Percentiles rank a stretch among this genome's conserved stretches.
Evolutionary conservation across 139 green algal genomes (phyloP).

Genomic region (Trebouxia sp.): DNA sequence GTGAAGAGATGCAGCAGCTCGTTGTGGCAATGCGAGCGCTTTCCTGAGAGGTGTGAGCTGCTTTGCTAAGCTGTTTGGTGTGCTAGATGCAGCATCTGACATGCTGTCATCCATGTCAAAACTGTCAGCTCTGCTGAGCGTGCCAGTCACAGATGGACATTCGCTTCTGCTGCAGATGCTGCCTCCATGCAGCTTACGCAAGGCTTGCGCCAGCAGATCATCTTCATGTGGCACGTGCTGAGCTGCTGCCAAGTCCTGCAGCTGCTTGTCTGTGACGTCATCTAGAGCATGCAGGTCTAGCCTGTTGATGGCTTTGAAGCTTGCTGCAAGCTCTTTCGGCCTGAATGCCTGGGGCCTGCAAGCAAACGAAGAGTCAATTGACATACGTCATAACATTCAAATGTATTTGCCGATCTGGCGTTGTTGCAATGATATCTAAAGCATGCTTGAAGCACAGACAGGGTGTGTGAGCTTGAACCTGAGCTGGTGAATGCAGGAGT

Average conservation of each 20-base stretch:
- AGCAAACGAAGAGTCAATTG: too few relatives aligned
- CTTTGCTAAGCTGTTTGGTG: background rate
- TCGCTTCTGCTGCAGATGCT: constrained; percentile 22
- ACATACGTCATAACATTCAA: too few relatives aligned
- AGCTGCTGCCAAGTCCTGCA: constrained; percentile 4
- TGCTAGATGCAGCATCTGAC: background rate
- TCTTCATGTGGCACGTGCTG: constrained; percentile 6
- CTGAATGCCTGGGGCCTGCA: background rate
- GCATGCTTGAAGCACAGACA: background rate
- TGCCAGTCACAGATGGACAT: constrained; percentile 7
- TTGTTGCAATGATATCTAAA: too few relatives aligned
- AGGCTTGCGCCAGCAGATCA: background rate
- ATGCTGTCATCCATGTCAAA: background rate
- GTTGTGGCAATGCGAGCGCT: background rate
- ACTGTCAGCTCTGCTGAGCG: constrained; percentile 19
- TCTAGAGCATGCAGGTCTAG: constrained; percentile 17
- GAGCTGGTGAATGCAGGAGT: constrained; percentile 5
- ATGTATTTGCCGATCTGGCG: too few relatives aligned
- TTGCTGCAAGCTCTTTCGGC: constrained; percentile 9
- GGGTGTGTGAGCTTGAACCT: too few relatives aligned
- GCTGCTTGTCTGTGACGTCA: constrained; percentile 16
- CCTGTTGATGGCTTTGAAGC: constrained; percentile 16
- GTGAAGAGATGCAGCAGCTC: background rate
- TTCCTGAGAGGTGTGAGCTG: constrained; percentile 1
- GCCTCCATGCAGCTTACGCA: constrained; percentile 20